Evolutionary conservation across 2,329 filamentous ascomycete species (phyloP).

Genomic region (Sclerotiophoma versabilis): DNA sequence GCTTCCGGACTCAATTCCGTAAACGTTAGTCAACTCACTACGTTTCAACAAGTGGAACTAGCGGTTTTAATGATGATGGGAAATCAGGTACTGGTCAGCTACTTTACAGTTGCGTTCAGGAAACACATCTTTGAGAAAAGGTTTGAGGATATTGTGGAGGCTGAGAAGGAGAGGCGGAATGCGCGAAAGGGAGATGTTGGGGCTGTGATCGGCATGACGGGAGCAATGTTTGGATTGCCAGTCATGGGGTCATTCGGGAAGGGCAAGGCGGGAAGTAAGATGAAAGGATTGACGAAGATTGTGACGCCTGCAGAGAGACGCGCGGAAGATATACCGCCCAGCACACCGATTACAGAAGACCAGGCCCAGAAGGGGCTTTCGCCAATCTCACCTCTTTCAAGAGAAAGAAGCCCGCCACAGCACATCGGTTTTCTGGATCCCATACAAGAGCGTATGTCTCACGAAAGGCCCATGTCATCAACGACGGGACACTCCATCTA

Average conservation of each 20-base stretch:
- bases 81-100: constrained; percentile 30
- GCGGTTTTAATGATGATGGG: constrained; percentile 33
- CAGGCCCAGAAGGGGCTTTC: constrained; percentile 12
- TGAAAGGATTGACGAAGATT: constrained; percentile 10
- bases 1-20: constrained; percentile 30
- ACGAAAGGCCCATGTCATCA: constrained; percentile 25
- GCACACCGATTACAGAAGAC: constrained; percentile 8
- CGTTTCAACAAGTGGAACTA: constrained; percentile 25
- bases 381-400: constrained; percentile 15
- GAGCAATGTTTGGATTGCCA: constrained; percentile 31
- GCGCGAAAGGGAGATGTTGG: constrained; percentile 24
- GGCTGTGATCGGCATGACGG: constrained; percentile 29
- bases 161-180: constrained; percentile 29
- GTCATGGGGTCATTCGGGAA: constrained; percentile 34
- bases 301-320: constrained; percentile 14
- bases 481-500: constrained; percentile 32
- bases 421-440: constrained; percentile 33
- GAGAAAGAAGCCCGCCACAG: constrained; percentile 17
- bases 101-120: constrained; percentile 29
- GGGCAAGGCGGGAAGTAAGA: constrained; percentile 15
- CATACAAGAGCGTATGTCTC: constrained; percentile 22
- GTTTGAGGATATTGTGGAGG: constrained; percentile 32
- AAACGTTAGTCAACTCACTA: constrained; percentile 32
- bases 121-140: constrained; percentile 34
- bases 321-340: constrained; percentile 12